Base-by-base conservation (phyloP, 495 filamentous ascomycete species). In the Penicillium ucsense region DNA sequence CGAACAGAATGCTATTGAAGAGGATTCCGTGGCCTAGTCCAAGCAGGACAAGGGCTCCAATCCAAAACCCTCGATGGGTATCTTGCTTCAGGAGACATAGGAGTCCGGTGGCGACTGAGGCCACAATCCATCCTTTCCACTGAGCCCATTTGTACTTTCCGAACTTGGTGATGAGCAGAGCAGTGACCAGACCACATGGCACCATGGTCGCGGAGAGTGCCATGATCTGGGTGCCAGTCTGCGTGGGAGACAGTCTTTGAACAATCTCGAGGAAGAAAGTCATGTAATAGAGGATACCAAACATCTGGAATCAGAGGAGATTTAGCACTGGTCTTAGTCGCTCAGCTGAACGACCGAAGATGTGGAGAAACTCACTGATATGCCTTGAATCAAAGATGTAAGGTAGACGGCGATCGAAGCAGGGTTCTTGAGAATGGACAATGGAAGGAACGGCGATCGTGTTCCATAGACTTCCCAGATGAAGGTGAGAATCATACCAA, bases 61-160 rank as follows among this genome's bases (percentile, higher is more conserved):
- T 43, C 41, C 41, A 43, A 31, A 43, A 43, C n/a, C 41, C 41
- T 11, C 34, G 31, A 6, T 43, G 31, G 1, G 41, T 43, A 4
- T 43, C n/a, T 20, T 32, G 11, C 4, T 43, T 31, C n/a, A 43
- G 11, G 4, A 32, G 30, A 10, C 41, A 43, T 0, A 43, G 41
- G n/a, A 43, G 41, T 8, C 41, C 41, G 5, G 41, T 43, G 3
- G 41, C 41, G 2, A 43, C 2, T 4, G 41, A 30, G 4, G 41
- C 29, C 31, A 43, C 41, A 1, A 43, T 31, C 41, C 41, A 43
- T 8, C 41, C 41, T 43, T 43, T 43, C 41, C 41, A 43, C 27
- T 43, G 41, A 1, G 41, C 41, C 41, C 41, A 43, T 43, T 43
- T 43, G 41, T 43, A 43, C 9, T 43, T 43, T 7, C 41, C 41